Evolutionary conservation across 495 filamentous ascomycete genomes (phyloP).

Genomic region (Oidiodendron maius): DNA sequence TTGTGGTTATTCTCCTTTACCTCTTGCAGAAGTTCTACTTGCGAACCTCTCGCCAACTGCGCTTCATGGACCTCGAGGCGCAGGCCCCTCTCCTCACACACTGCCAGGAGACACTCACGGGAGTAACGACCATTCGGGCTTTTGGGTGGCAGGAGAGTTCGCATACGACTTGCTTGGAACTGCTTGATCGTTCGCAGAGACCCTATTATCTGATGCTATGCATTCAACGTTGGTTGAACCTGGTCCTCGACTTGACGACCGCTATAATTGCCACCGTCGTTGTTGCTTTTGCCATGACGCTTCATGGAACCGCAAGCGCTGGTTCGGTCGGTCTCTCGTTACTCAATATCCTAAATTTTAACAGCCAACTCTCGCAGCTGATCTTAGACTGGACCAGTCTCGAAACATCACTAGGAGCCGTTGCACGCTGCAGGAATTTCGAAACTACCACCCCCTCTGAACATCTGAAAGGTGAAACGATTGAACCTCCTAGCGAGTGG

Average conservation of each 20-base stretch:
- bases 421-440: too few relatives aligned
- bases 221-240: constrained; percentile 38
- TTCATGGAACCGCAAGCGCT: constrained; percentile 21
- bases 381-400: too few relatives aligned
- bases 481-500: too few relatives aligned
- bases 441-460: too few relatives aligned
- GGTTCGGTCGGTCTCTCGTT: not conserved
- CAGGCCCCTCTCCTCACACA: constrained; percentile 39
- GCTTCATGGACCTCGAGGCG: constrained; percentile 49
- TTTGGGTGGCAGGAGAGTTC: constrained; percentile 30
- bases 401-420: too few relatives aligned
- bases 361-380: too few relatives aligned
- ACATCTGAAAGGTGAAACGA: too few relatives aligned
- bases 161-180: constrained; percentile 2
- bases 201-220: constrained; percentile 40
- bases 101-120: constrained; percentile 35
- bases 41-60: constrained; percentile 50
- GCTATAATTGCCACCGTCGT: constrained; percentile 28
- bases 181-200: constrained; percentile 33
- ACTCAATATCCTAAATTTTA: not conserved
- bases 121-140: constrained; percentile 35
- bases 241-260: constrained; percentile 35
- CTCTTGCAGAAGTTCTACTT: constrained; percentile 50
- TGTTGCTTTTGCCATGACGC: constrained; percentile 24
- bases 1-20: constrained; percentile 32